Evolutionary conservation across 768 basidiomycete genomes (phyloP).

Genomic region (Leccinum sublutescens): DNA sequence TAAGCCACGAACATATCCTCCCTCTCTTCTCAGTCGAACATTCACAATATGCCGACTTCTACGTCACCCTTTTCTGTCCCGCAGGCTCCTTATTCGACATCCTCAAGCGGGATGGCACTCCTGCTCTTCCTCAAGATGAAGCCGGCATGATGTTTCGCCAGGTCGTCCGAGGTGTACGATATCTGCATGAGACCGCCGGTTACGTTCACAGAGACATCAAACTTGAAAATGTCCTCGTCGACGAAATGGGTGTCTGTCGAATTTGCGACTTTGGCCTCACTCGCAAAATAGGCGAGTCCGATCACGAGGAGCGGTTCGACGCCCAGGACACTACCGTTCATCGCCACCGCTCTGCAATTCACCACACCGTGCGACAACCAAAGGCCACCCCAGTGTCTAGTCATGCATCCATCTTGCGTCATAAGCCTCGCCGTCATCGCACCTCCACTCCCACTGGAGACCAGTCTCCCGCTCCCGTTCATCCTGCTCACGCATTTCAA

Average conservation of each 20-base stretch:
- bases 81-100: constrained; percentile 85
- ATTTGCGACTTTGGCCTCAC: constrained; percentile 87
- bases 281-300: constrained; percentile 54
- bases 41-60: constrained; percentile 65
- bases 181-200: constrained; percentile 73
- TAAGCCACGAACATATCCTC: constrained; percentile 83
- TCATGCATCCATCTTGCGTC: constrained; percentile 23
- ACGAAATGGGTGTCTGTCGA: constrained; percentile 83
- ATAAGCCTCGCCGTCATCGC: constrained; percentile 48
- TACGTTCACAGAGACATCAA: constrained; percentile 95
- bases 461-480: constrained; percentile 26
- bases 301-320: constrained; percentile 34
- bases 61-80: constrained; percentile 81
- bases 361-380: constrained; percentile 25
- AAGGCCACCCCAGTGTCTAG: constrained; percentile 16
- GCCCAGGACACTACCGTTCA: constrained; percentile 8
- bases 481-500: constrained; percentile 46
- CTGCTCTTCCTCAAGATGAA: constrained; percentile 72
- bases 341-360: constrained; percentile 30
- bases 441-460: constrained; percentile 43
- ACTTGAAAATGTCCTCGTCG: constrained; percentile 93
- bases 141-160: constrained; percentile 85
- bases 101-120: constrained; percentile 65
- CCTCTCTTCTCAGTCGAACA: constrained; percentile 71
- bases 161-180: constrained; percentile 77